Evolutionary conservation across 2,329 filamentous ascomycete genomes (phyloP).

Genomic region (Diaporthe citriasiana): DNA sequence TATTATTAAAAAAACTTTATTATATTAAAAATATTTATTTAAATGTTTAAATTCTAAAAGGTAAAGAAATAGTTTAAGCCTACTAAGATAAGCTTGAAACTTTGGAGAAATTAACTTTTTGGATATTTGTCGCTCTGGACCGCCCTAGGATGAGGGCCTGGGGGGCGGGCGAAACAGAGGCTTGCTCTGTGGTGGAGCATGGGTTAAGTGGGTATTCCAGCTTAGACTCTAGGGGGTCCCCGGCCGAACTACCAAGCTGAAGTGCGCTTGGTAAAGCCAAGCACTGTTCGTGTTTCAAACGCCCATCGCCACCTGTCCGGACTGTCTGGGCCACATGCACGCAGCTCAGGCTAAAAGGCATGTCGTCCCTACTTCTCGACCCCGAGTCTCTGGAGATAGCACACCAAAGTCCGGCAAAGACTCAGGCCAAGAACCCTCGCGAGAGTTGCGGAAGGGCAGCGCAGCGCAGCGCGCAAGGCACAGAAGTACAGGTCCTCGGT

Average conservation of each 20-base stretch:
- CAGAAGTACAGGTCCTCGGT: slow-evolving; percentile 13
- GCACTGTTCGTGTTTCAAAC: slow-evolving; percentile 18
- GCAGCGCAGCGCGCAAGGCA: slow-evolving; percentile 25
- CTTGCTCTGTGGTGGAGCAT: slow-evolving; percentile 5
- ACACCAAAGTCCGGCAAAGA: neutral
- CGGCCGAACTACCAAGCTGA: slow-evolving; percentile 7
- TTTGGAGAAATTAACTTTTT: no score
- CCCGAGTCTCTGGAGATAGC: neutral
- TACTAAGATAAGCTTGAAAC: no score
- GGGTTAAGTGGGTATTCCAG: neutral
- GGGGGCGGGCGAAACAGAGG: slow-evolving; percentile 2
- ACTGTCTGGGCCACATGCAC: neutral
- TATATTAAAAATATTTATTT: no score
- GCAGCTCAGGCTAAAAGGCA: neutral
- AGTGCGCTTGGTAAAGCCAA: slow-evolving; percentile 24
- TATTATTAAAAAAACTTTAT: no score
- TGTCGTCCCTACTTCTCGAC: slow-evolving; percentile 6
- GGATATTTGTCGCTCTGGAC: no score
- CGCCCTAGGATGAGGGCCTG: no score
- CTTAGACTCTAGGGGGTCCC: slow-evolving; percentile 14
- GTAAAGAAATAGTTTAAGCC: no score
- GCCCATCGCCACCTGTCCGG: slow-evolving; percentile 29
- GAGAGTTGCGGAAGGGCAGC: slow-evolving; percentile 28
- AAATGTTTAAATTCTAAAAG: no score
- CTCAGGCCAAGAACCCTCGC: neutral